Evolutionary conservation across 192 early-diverging fungal species (phyloP).

Genomic region (Rhizophlyctis rosea): DNA sequence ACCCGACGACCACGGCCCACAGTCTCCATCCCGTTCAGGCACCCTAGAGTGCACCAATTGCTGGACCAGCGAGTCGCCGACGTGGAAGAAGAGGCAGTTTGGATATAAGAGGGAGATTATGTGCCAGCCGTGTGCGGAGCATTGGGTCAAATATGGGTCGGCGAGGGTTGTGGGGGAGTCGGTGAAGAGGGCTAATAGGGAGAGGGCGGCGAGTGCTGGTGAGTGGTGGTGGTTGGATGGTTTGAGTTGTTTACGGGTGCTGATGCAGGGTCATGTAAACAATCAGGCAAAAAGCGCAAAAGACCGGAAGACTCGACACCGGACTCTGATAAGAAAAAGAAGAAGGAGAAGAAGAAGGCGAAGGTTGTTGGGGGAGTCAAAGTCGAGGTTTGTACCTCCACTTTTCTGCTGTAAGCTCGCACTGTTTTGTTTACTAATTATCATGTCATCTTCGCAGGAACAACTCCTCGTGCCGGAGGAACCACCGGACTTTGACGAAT

Average conservation of each 20-base stretch:
- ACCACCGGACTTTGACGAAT: no score
- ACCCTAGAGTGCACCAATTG: slow-evolving; percentile 38
- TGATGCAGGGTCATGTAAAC: slow-evolving; percentile 5
- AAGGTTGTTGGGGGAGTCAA: background rate
- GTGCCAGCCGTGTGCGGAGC: slow-evolving; percentile 24
- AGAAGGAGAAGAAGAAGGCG: slow-evolving; percentile 9
- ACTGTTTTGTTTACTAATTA: background rate
- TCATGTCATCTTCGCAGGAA: no score
- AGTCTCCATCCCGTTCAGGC: slow-evolving; percentile 9
- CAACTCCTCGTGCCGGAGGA: no score
- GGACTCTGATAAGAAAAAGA: slow-evolving; percentile 13
- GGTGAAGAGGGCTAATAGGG: slow-evolving; percentile 24
- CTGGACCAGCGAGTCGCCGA: slow-evolving; percentile 16
- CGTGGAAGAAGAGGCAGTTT: slow-evolving; percentile 27
- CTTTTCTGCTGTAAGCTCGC: background rate
- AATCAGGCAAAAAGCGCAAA: background rate
- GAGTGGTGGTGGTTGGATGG: background rate
- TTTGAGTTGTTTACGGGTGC: slow-evolving; percentile 11
- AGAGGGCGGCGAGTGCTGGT: slow-evolving; percentile 18
- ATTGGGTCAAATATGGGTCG: slow-evolving; percentile 36
- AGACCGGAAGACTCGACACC: slow-evolving; percentile 7
- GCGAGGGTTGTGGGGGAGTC: slow-evolving; percentile 22
- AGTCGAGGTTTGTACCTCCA: background rate
- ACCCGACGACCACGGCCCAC: slow-evolving; percentile 18
- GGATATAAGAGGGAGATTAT: slow-evolving; percentile 24